Evolutionary conservation across 2,329 filamentous ascomycete species (phyloP), one percentile per base, ranked within the genome.

Genomic region (Taxawa tesnikishii): DNA sequence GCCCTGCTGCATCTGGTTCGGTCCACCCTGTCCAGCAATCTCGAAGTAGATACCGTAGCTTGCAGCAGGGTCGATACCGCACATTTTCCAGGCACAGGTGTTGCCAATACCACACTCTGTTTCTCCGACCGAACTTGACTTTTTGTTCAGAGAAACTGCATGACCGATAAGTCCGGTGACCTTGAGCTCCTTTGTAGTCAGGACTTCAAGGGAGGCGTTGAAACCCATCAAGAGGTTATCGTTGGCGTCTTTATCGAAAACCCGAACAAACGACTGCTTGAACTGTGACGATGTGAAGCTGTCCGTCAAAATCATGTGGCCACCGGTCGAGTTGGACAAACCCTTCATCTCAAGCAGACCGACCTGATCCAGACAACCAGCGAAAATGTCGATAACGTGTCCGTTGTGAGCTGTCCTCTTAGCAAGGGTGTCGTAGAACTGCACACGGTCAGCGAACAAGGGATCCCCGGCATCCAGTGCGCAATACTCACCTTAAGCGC

Each of bases 51-150:
- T 73, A 39, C 85, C 90, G 49, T 96, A 96, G 49, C 85, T 94
- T 18, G 90, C 77, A 34, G 77, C 80, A 8, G 90, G 90, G 48
- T 96, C 87, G 44, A 98, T 94, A 44, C 85, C 87, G 50, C 90
- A 96, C 88, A 98, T 94, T 63, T 98, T 98, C 90, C 90, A 98
- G 3, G 87, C 88, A 59, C 88, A 96, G 1, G 90, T 98, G 54
- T 96, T 96, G 43, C 90, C 90, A 47, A 98, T 94, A 50, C 90
- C 90, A 48, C 88, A 94, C 55, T 98, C 90, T 0, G 90, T 96
- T 63, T 98, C 90, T 32, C 90, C 90, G 9, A 98, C 90, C 2
- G 85, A 94, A 6, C 82, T 81, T 0, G 90, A 96, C 55, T 98
- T 98, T 63, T 96, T 98, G 67, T 96, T 96, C 46, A 94, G 67